phyloP scores from a whole-genome alignment of 2,329 filamentous ascomycete genomes.

The Aspergillus alliaceus region DNA sequence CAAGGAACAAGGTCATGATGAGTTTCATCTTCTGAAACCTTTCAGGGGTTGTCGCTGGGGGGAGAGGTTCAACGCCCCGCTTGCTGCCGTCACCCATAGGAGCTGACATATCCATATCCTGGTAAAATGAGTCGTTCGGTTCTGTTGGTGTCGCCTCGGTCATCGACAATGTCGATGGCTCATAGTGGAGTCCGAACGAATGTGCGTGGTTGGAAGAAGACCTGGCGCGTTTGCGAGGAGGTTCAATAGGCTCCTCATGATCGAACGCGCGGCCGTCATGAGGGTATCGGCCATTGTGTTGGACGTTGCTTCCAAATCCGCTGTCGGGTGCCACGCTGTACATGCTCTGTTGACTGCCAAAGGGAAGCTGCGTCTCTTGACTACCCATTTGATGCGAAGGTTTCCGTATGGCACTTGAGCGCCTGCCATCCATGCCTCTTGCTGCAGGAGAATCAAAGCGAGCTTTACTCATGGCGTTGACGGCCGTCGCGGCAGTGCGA shows the following conservation, averaged over 20 bases:
- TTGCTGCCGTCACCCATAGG: constrained; percentile 31
- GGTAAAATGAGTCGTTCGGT: constrained; percentile 49
- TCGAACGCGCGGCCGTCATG: constrained; percentile 48
- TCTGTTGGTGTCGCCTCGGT: constrained; percentile 46
- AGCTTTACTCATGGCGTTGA: constrained; percentile 95
- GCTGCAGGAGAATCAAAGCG: constrained; percentile 85
- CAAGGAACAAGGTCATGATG: constrained; percentile 80
- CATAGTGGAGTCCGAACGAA: constrained; percentile 36
- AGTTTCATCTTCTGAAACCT: constrained; percentile 78
- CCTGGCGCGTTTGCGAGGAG: constrained; percentile 75
- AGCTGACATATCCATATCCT: constrained; percentile 37
- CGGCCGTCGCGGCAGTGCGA: constrained; percentile 84
- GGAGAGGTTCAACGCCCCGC: constrained; percentile 43
- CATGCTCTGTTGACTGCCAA: constrained; percentile 78
- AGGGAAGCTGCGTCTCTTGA: constrained; percentile 65
- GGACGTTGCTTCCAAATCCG: constrained; percentile 66
- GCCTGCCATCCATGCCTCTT: constrained; percentile 62
- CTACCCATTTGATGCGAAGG: constrained; percentile 63
- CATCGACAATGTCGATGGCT: constrained; percentile 37
- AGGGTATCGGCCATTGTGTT: constrained; percentile 41
- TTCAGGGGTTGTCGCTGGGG: constrained; percentile 59
- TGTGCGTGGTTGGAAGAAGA: constrained; percentile 53
- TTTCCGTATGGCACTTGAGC: constrained; percentile 69
- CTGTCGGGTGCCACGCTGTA: constrained; percentile 71
- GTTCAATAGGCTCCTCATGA: constrained; percentile 64